These are phyloP conservation scores for Rhizopus arrhizus DNA, from an alignment of 371 early-diverging fungal species.

Conservation along the genomic window DNA sequence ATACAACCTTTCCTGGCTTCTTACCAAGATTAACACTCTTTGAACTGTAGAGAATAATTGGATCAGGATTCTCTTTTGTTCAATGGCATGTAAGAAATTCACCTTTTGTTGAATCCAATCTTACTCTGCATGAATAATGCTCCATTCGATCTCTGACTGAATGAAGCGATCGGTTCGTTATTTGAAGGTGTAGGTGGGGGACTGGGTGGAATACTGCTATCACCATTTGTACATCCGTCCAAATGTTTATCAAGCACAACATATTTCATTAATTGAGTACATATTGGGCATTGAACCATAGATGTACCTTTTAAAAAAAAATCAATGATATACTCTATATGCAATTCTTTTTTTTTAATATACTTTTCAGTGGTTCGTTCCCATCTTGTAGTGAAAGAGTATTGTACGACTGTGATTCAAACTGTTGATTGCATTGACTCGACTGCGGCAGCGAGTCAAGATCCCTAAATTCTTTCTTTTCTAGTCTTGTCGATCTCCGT, in stretches of 20 bases:
- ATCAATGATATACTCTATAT: no score
- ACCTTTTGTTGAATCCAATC: background rate
- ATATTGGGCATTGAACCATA: slow-evolving; percentile 26
- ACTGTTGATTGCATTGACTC: no score
- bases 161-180: no score
- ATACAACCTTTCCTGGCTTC: slow-evolving; percentile 15
- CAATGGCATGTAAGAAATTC: background rate
- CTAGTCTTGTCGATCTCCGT: slow-evolving; percentile 8
- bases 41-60: background rate
- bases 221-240: slow-evolving; percentile 25
- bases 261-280: slow-evolving; percentile 16
- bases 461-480: background rate
- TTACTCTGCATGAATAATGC: no score
- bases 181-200: background rate
- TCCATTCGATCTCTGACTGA: no score
- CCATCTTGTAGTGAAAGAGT: no score
- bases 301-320: background rate
- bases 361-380: background rate
- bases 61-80: no score
- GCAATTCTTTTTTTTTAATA: no score
- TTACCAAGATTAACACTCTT: slow-evolving; percentile 11
- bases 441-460: no score
- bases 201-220: slow-evolving; percentile 13
- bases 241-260: slow-evolving; percentile 24
- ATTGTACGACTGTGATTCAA: no score